Base-by-base conservation (phyloP, 2,329 filamentous ascomycete species). In the Thielaviopsis populi region DNA sequence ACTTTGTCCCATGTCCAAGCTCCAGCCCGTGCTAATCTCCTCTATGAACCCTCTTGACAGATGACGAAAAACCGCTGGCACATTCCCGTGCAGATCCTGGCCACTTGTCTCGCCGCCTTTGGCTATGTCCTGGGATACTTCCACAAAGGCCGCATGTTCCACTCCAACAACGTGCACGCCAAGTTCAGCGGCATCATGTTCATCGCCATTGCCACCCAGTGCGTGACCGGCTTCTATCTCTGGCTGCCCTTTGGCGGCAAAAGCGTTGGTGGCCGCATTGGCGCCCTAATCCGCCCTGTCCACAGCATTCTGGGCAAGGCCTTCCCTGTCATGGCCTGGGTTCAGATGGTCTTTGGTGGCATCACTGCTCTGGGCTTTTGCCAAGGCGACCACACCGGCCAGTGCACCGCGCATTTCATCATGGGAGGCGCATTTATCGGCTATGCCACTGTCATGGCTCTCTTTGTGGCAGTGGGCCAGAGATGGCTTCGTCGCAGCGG, bases 341-440 rank as follows among this genome's bases (percentile, higher is more conserved):
- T 86, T 5, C 94, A 99, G 77, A 95, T 99, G 85, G 73, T 99
- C 6, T 96, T 99, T 74, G 94, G 94, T 61, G 94, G 91, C 46
- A 96, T 99, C 70, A 92, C 92, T 0, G 81, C 88, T 3, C 79
- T 96, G 64, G 94, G 94, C 24, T 97, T 96, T 78, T 99, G 94
- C 74, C 88, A 90, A 68, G 90, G 81, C 63, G 91, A 97, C 65
- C 92, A 99, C 71, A 74, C 91, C 1, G 92, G 91, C 40, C 94
- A 99, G 74, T 99, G 94, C 74, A 76, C 89, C 50, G 94, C 94
- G 1, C 94, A 99, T 74, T 99, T 97, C 74, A 99, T 97, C 74
- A 99, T 99, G 94, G 94, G 94, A 54, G 87, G 88, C 69, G 91
- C 92, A 0, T 99, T 99, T 72, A 92, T 99, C 69, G 94, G 82